Evolutionary conservation across 23 red algal species (phyloP), one percentile per base, ranked within the genome.

Genomic region (Gracilaria vermiculophylla): DNA sequence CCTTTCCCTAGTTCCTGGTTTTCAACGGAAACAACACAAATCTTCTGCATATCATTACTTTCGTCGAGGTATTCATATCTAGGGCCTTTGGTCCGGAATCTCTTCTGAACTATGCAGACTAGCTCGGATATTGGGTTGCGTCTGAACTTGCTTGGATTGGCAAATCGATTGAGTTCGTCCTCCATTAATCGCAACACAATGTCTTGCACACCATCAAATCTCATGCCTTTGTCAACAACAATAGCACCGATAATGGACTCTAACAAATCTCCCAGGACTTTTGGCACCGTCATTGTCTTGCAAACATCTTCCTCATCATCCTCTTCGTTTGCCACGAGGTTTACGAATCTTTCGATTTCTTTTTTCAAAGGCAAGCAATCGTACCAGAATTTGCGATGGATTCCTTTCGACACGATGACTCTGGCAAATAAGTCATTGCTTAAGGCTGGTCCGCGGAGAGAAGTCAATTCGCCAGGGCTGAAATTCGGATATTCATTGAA

Each of bases 371-470:
- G 69, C 5, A 47, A 25, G 43, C 69, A 79, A 55, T 74, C 75
- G 70, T 86, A 78, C 79, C 79, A 93, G 23, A 93, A 77, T 10
- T 23, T 62, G 60, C 62, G 28, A 84, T 93, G 90, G 17, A 93
- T 83, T 29, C 77, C 77, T 54, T 29, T 54, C 2, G 54, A 53
- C 10, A 93, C 80, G 39, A 93, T 75, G 25, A 93, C 90, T 50
- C 90, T 58, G 27, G 78, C 90, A 64, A 93, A 93, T 14, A 93
- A 34, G 54, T 85, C 81, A 53, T 93, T 93, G 69, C 80, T 85
- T n/a, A 93, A 53, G 13, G 80, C 90, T 20, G 79, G 80, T 28
- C 79, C 90, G 0, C 81, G 66, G 31, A 93, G 65, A 11, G 48
- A 58, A 17, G 90, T 93, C 16, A 93, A 73, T 23, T 85, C 90